Percentiles rank a stretch among this genome's conserved stretches.
These are phyloP conservation scores for Monosporascus sp. DNA, from an alignment of 2,329 filamentous ascomycete species.

Conservation along the genomic window DNA sequence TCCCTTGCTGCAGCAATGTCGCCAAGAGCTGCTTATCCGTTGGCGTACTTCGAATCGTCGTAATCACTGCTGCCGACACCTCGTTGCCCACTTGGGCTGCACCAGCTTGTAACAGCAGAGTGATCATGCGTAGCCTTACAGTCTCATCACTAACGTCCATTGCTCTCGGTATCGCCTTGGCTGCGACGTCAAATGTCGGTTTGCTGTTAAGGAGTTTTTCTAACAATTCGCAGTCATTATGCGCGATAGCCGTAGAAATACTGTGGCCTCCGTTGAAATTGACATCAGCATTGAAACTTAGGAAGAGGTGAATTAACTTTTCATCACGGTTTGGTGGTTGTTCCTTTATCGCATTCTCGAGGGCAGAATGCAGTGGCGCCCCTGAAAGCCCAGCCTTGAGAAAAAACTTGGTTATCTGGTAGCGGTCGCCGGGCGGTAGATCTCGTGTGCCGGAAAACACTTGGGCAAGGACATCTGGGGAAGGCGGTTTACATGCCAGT, in stretches of 20 bases:
- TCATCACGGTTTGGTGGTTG: constrained; percentile 43
- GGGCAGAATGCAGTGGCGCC: constrained; percentile 40
- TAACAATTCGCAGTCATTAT: constrained; percentile 43
- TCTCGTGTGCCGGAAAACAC: constrained; percentile 45
- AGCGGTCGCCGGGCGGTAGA: constrained; percentile 38
- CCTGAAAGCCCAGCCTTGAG: constrained; percentile 43
- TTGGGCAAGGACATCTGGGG: constrained; percentile 39
- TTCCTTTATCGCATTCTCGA: constrained; percentile 49
- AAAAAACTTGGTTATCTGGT: constrained; percentile 45
- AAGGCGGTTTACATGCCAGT: constrained; percentile 40
- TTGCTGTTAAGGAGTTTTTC: constrained; percentile 39
- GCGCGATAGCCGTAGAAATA: constrained; percentile 42
- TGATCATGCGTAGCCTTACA: constrained; percentile 41
- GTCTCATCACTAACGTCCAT: constrained; percentile 40
- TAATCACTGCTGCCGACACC: constrained; percentile 37
- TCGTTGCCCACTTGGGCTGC: constrained; percentile 37
- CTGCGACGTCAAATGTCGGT: constrained; percentile 41
- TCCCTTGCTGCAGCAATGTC: constrained; percentile 45
- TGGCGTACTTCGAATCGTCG: constrained; percentile 37
- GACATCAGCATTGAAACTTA: constrained; percentile 48
- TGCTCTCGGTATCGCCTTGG: constrained; percentile 42
- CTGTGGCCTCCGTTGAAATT: constrained; percentile 49
- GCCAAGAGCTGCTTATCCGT: constrained; percentile 46
- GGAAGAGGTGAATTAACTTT: constrained; percentile 45
- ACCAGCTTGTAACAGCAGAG: constrained; percentile 40